A percentile compares a stretch with the other conserved stretches of the same genome.
Evolutionary conservation across 2,329 filamentous ascomycete species (phyloP).

Genomic region (Fusarium sp.): DNA sequence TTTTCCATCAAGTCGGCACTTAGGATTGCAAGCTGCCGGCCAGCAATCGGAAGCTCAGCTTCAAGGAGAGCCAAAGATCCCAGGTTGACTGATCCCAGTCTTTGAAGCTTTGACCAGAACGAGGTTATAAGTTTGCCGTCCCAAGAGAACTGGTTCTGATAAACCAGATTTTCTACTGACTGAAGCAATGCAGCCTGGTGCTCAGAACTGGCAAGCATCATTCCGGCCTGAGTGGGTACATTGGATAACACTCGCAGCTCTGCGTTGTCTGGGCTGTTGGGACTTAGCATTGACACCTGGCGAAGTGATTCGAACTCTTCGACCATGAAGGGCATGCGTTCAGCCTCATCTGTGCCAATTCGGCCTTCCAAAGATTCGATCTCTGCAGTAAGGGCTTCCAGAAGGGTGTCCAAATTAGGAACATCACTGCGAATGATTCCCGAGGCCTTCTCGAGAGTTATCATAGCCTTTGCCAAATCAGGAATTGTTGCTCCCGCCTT

Average conservation of each 20-base stretch:
- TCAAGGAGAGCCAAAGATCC: conserved; percentile 72
- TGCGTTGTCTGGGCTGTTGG: conserved; percentile 5
- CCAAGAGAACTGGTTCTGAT: conserved; percentile 53
- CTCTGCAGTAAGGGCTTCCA: conserved; percentile 62
- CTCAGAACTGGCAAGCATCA: conserved; percentile 50
- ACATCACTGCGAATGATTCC: conserved; percentile 60
- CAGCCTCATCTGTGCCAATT: conserved; percentile 55
- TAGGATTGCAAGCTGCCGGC: conserved; percentile 63
- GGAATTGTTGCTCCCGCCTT: conserved; percentile 62
- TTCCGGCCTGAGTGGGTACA: conserved; percentile 49
- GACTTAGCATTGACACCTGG: conserved; percentile 61
- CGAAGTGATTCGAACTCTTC: conserved; percentile 67
- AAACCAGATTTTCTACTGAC: conserved; percentile 60
- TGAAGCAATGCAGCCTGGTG: conserved; percentile 57
- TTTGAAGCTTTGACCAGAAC: conserved; percentile 66
- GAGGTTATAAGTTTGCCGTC: conserved; percentile 56
- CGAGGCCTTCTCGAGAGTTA: conserved; percentile 67
- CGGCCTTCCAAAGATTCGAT: conserved; percentile 63
- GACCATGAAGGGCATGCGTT: conserved; percentile 62
- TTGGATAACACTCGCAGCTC: conserved; percentile 63
- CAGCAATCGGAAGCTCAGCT: conserved; percentile 71
- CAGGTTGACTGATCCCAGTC: conserved; percentile 64
- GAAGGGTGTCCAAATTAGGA: conserved; percentile 58
- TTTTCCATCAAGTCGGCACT: conserved; percentile 62
- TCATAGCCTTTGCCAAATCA: conserved; percentile 65